A percentile compares a stretch with the other conserved stretches of the same genome.
Evolutionary conservation across 208 protist species (phyloP).

Genomic region (Acanthamoeba lenticulata): DNA sequence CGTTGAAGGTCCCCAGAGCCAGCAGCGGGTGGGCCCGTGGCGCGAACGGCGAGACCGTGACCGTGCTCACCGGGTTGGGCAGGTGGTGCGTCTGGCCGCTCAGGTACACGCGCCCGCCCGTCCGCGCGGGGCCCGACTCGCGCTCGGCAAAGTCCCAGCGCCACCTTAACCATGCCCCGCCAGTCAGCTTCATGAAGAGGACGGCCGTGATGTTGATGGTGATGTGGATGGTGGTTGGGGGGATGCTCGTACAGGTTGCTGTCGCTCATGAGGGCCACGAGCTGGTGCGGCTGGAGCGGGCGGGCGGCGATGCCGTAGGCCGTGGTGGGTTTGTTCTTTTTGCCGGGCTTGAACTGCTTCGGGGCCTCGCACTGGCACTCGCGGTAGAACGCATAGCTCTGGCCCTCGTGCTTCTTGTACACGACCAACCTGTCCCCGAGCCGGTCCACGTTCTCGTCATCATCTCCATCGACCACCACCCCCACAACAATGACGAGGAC

Average conservation of each 20-base stretch:
- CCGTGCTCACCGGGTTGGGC: conserved; percentile 28
- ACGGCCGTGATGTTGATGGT: background rate
- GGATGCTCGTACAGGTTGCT: background rate
- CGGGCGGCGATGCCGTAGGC: background rate
- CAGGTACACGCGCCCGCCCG: background rate
- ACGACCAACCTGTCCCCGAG: background rate
- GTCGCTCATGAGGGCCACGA: conserved; percentile 3
- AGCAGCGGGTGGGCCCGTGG: background rate
- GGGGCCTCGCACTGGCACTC: background rate
- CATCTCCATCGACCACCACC: background rate
- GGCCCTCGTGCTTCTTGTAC: conserved; percentile 31
- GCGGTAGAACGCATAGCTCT: background rate
- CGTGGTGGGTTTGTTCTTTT: background rate
- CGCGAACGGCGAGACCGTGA: background rate
- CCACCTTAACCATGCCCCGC: background rate
- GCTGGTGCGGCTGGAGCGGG: background rate
- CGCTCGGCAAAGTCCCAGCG: background rate
- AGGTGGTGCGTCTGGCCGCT: background rate
- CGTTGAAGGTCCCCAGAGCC: conserved; percentile 55
- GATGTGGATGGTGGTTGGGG: background rate
- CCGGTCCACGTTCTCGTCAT: no score
- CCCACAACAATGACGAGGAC: background rate
- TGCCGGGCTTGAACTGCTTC: background rate
- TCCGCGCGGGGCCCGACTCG: background rate
- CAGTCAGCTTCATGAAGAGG: background rate